Evolutionary conservation across 768 basidiomycete species (phyloP).

Genomic region (Coprinopsis cinerea): DNA sequence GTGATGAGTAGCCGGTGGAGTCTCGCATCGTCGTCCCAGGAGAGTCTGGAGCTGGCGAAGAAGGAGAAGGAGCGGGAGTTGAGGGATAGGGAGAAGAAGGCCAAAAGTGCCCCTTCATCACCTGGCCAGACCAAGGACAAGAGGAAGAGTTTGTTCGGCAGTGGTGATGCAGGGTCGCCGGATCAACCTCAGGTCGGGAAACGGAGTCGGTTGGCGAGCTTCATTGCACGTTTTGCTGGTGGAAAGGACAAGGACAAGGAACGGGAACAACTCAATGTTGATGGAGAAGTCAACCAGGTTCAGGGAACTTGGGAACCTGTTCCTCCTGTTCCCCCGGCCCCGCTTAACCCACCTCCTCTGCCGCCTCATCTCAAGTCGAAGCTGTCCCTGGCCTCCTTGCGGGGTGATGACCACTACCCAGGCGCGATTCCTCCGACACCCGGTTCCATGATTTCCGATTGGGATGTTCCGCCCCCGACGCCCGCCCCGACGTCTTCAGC

Average conservation of each 20-base stretch:
- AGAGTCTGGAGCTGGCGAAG: conserved; percentile 2
- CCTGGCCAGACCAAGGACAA: conserved; percentile 1
- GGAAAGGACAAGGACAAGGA: conserved; percentile 3
- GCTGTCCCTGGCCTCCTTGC: conserved; percentile 3
- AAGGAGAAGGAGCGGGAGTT: conserved; percentile 1
- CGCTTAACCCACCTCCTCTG: background rate
- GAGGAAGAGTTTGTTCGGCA: conserved; percentile 8
- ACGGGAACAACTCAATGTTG: background rate
- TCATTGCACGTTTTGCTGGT: conserved; percentile 10
- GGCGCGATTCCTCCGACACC: conserved; percentile 5
- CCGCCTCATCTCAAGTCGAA: background rate
- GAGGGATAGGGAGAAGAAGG: conserved; percentile 2
- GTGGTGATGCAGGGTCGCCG: conserved; percentile 3
- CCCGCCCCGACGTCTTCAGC: background rate
- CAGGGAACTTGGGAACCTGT: conserved; percentile 1
- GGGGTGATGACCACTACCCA: background rate
- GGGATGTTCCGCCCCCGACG: background rate
- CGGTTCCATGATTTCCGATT: background rate
- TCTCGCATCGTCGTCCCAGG: background rate
- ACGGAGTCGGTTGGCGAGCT: conserved; percentile 12
- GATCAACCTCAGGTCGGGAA: background rate
- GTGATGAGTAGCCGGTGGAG: background rate
- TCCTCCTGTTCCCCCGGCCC: conserved; percentile 6
- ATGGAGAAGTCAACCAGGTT: background rate
- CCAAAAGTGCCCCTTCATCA: conserved; percentile 1